Base-by-base conservation (phyloP, 164 flowering plant genomes). In the Vitis amurensis region DNA sequence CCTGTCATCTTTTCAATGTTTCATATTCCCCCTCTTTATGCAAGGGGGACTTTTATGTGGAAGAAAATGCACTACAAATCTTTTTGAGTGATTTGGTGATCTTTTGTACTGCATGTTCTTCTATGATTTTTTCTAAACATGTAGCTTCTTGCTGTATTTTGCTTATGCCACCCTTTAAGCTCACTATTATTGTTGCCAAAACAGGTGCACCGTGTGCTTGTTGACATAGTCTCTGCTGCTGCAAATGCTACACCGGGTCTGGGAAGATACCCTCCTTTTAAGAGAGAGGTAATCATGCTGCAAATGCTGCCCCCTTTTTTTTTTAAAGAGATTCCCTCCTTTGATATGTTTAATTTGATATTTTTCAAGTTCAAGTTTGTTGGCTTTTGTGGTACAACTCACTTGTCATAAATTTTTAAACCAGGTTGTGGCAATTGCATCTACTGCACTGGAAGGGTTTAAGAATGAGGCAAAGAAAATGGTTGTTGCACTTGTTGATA, bases 231-330 rank as follows among this genome's bases (percentile, higher is more conserved):
- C 71, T 89, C 98, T 77, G 79, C 97, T 66, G 72, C 97, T 73
- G 99, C 98, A 67, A 90, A 88, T 87, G 90, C 93, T 50, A 96
- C 99, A n/a, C 96, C 98, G 27, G 98, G 99, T 66, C 93, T 96
- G 69, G 99, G 97, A 69, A 89, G 97, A 84, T 96, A 96, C 68
- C 97, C 99, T 74, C 94, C 97, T 69, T 96, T 92, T 66, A 96
- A 96, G 83, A 81, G 97, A 85, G 98, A 93, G 96, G 99, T 96
- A 82, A 37, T 37, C 44, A 37, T 37, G 44, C 44, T 37, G 7
- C 11, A n/a, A 12, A 53, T 53, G 56, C n/a, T 31, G 16, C 29
- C 4, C 49, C 2, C 47, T 60, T 17, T 13, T 27, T 17, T 12
- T 23, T 31, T 67, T 53, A 5, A 5, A 11, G 29, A n/a, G 10